phyloP scores from a whole-genome alignment of 805 yeast species.

The Candida manassasensis region DNA sequence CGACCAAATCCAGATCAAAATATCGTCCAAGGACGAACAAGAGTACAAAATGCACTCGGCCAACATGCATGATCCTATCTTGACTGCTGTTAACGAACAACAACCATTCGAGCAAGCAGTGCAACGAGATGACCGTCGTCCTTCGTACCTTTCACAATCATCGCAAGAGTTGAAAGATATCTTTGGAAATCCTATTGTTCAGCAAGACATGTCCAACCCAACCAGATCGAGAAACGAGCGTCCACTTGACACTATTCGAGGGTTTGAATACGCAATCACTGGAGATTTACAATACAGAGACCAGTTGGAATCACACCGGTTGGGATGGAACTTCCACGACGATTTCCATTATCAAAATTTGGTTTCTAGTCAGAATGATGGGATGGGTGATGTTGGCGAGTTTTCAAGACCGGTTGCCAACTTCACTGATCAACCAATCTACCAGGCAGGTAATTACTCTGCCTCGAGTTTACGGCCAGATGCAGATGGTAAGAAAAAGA shows the following conservation, averaged over 20 bases:
- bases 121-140: conserved; percentile 33
- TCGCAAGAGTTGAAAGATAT: conserved; percentile 65
- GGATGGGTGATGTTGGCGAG: conserved; percentile 24
- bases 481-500: conserved; percentile 43
- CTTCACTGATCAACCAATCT: conserved; percentile 38
- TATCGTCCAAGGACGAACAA: conserved; percentile 19
- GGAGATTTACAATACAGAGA: conserved; percentile 80
- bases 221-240: conserved; percentile 91
- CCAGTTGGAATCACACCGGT: conserved; percentile 68
- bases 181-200: conserved; percentile 75
- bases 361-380: conserved; percentile 17
- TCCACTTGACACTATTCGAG: conserved; percentile 92
- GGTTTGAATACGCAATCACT: conserved; percentile 90
- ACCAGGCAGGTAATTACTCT: conserved; percentile 58
- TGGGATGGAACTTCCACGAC: conserved; percentile 86
- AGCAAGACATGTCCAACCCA: conserved; percentile 89
- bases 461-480: conserved; percentile 40
- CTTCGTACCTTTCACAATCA: conserved; percentile 42
- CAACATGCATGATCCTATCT: conserved; percentile 75
- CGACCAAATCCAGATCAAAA: conserved; percentile 21
- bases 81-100: conserved; percentile 88
- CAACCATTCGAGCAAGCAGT: conserved; percentile 83
- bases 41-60: conserved; percentile 62
- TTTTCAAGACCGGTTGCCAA: conserved; percentile 39
- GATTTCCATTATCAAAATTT: conserved; percentile 58